These are phyloP conservation scores for Hermanozyma aechmeae DNA, from an alignment of 805 yeast species.

Conservation along the genomic window DNA sequence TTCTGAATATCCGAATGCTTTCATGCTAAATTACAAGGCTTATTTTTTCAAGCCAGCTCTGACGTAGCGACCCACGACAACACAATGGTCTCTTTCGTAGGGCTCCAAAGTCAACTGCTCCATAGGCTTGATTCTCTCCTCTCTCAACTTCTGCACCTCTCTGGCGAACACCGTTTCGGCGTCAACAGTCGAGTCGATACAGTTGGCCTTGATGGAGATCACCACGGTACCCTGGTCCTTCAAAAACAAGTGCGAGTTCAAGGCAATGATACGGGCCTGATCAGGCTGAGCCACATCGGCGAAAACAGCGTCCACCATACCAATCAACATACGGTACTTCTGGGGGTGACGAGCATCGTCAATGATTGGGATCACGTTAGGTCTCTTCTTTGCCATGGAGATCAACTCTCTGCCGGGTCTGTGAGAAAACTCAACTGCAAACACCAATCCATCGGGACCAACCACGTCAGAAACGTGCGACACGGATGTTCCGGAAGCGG, in stretches of 20 bases:
- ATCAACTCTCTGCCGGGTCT: conserved; percentile 99
- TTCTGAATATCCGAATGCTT: no score
- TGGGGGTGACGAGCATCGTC: conserved; percentile 99
- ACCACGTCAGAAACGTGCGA: conserved; percentile 97
- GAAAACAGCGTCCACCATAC: conserved; percentile 98
- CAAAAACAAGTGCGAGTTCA: conserved; percentile 95
- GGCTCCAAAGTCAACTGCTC: conserved; percentile 99
- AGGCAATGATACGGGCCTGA: conserved; percentile 99
- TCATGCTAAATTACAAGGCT: no score
- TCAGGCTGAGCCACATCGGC: conserved; percentile 99
- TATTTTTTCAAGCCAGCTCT: conserved; percentile 69
- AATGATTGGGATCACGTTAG: conserved; percentile 95
- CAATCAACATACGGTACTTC: conserved; percentile 96
- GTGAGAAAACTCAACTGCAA: conserved; percentile 98
- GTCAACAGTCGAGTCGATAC: conserved; percentile 98
- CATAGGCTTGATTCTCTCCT: conserved; percentile 95
- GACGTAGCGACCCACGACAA: conserved; percentile 93
- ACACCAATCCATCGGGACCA: conserved; percentile 98
- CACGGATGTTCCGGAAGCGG: conserved; percentile 98
- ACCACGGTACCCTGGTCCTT: conserved; percentile 98
- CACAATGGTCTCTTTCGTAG: conserved; percentile 99
- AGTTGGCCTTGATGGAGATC: conserved; percentile 98
- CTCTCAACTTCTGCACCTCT: conserved; percentile 98
- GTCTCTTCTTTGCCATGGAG: conserved; percentile 99
- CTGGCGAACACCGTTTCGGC: conserved; percentile 99